These are phyloP conservation scores for Ramularia collo-cygni DNA, from an alignment of 2,329 filamentous ascomycete genomes.

Conservation along the genomic window DNA sequence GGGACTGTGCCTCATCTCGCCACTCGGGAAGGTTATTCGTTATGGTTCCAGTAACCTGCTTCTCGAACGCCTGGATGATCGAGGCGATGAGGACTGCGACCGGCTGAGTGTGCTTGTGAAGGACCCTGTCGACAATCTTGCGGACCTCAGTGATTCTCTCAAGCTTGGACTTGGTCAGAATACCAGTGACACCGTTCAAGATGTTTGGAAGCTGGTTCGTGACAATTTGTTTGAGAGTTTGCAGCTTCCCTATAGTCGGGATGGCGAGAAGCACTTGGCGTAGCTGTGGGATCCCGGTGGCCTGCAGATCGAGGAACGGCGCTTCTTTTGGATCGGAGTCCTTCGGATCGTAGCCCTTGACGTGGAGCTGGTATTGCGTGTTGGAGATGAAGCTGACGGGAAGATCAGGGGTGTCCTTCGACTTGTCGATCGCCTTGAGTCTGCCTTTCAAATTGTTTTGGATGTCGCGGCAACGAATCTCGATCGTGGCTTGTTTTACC, in stretches of 20 bases:
- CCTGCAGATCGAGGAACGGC: slow-evolving; percentile 3
- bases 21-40: neutral
- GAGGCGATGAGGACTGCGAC: neutral
- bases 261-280: slow-evolving; percentile 3
- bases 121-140: slow-evolving; percentile 3
- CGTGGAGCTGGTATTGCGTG: slow-evolving; percentile 15
- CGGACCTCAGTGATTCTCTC: slow-evolving; percentile 12
- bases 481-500: slow-evolving; percentile 1
- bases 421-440: slow-evolving; percentile 5
- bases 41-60: neutral
- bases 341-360: neutral
- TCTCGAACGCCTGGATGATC: slow-evolving; percentile 1
- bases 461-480: slow-evolving; percentile 4
- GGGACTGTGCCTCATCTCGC: neutral
- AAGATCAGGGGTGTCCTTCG: slow-evolving; percentile 8
- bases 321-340: slow-evolving; percentile 4
- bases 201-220: slow-evolving; percentile 6
- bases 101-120: neutral
- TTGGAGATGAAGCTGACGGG: slow-evolving; percentile 16
- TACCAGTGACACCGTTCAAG: slow-evolving; percentile 9
- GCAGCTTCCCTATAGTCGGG: slow-evolving; percentile 8
- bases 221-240: slow-evolving; percentile 4
- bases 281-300: slow-evolving; percentile 6
- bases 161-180: slow-evolving; percentile 10
- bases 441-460: neutral